These are phyloP conservation scores for Scopulariopsis brevicaulis DNA, from an alignment of 2,329 filamentous ascomycete species.

Conservation along the genomic window DNA sequence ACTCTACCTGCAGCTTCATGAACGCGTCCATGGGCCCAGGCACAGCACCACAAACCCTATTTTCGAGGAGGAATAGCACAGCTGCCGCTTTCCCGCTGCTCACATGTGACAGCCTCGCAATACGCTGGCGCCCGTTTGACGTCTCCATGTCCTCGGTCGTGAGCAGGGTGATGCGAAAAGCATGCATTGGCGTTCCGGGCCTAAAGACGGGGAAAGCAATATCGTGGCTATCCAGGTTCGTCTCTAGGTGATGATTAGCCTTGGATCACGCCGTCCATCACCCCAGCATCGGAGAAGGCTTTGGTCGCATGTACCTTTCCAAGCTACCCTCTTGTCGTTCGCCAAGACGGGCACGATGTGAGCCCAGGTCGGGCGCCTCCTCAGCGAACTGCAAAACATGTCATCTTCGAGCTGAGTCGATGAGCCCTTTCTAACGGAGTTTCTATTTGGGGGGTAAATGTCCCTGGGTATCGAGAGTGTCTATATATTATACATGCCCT, in stretches of 20 bases:
- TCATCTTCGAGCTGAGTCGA: neutral
- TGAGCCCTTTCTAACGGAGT: neutral
- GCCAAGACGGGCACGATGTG: slow-evolving; percentile 15
- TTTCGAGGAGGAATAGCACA: slow-evolving; percentile 31
- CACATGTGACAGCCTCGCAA: slow-evolving; percentile 27
- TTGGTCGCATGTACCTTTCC: slow-evolving; percentile 12
- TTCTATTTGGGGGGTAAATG: neutral
- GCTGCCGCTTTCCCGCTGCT: slow-evolving; percentile 26
- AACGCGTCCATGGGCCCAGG: slow-evolving; percentile 18
- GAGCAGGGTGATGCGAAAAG: slow-evolving; percentile 1
- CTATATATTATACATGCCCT: too few relatives aligned
- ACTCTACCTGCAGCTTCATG: slow-evolving; percentile 33
- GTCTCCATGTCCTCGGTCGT: neutral
- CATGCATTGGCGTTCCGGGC: neutral
- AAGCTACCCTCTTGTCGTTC: slow-evolving; percentile 6
- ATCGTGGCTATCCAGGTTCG: slow-evolving; percentile 29
- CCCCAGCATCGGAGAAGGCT: slow-evolving; percentile 5
- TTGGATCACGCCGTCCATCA: neutral
- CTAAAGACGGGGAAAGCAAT: slow-evolving; percentile 25
- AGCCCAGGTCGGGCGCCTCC: slow-evolving; percentile 23
- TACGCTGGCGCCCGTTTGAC: slow-evolving; percentile 15
- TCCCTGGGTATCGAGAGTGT: neutral
- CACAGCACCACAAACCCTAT: slow-evolving; percentile 5
- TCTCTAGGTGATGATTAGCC: slow-evolving; percentile 20
- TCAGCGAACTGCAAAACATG: slow-evolving; percentile 27